Evolutionary conservation across 176 grass and related monocot genomes (phyloP), one percentile per base, ranked within the genome.

Genomic region (Triticum urartu): DNA sequence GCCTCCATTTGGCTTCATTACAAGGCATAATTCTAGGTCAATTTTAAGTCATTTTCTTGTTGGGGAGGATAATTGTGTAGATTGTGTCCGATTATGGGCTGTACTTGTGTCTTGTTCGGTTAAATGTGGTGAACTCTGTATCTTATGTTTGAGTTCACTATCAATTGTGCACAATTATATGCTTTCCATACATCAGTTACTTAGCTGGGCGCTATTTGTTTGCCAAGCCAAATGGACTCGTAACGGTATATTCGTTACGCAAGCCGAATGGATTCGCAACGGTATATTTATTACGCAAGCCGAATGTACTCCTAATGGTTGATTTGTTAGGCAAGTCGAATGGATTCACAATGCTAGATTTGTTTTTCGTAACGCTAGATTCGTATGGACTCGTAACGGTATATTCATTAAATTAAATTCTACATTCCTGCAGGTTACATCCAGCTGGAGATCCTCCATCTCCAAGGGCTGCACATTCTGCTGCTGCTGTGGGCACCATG

Each of bases 401-500:
- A 59, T 59, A 59, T 59, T 59, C 54, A 6, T 64, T 9, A 21
- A 17, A 7, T 72, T 82, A 18, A 77, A 73, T 82, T 91, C 10
- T 66, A 22, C 22, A 22, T 78, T 61, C 15, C 25, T 84, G 82
- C 77, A 85, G 97, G 88, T 43, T 94, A 14, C 84, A 93, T 89
- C 97, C 97, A 33, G 89, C 45, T 68, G 97, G 97, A 63, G 94
- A 99, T 17, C 89, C 92, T 17, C 97, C 97, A 4, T 96, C 94
- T 1, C 97, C 89, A 8, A 94, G 97, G 92, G 97, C 97, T 17
- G 97, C 97, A 3, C 97, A 99, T 79, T 84, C 97, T 2, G 94
- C 97, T 28, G 94, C 90, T 72, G 78, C 89, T 33, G 97, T 99
- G 25, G 97, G 97, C 35, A 96, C 94, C 5, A 99, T 99, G 97